Evolutionary conservation across 2,329 filamentous ascomycete genomes (phyloP).

Genomic region (Fonsecaea multimorphosa): DNA sequence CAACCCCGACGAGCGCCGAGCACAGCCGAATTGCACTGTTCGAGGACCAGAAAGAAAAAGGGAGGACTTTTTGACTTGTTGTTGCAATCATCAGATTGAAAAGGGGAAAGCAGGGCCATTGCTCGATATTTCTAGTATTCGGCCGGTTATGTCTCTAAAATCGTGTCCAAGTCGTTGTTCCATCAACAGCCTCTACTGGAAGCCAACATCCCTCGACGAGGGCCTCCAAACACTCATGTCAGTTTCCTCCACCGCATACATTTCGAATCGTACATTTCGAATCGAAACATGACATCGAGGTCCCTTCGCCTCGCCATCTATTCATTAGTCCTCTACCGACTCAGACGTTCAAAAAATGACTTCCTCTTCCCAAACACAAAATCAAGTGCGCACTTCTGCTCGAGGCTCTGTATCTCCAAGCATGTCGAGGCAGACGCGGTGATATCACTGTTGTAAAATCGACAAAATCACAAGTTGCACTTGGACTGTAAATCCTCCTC

Average conservation of each 20-base stretch:
- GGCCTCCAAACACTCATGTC: neutral
- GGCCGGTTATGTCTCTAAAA: neutral
- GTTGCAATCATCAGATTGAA: neutral
- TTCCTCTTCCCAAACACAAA: conserved; percentile 22
- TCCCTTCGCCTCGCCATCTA: conserved; percentile 11
- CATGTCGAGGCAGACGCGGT: conserved; percentile 40
- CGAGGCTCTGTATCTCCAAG: conserved; percentile 30
- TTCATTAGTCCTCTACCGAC: conserved; percentile 13
- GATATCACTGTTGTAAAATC: conserved; percentile 39
- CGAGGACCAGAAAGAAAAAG: neutral
- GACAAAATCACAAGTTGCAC: conserved; percentile 33
- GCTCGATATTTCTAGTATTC: conserved; percentile 1
- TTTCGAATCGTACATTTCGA: neutral
- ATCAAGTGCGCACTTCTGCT: conserved; percentile 43
- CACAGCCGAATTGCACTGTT: neutral
- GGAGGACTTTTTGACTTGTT: too few species aligned
- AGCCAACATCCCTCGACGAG: neutral
- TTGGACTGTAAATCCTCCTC: conserved; percentile 12
- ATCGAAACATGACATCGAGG: neutral
- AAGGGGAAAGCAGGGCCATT: neutral
- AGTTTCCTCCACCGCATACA: neutral
- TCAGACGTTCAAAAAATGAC: neutral
- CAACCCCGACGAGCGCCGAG: neutral
- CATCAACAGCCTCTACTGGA: neutral
- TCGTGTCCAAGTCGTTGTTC: neutral